phyloP scores from a whole-genome alignment of 352 stramenopile species.

The Globisporangium iwayamae region DNA sequence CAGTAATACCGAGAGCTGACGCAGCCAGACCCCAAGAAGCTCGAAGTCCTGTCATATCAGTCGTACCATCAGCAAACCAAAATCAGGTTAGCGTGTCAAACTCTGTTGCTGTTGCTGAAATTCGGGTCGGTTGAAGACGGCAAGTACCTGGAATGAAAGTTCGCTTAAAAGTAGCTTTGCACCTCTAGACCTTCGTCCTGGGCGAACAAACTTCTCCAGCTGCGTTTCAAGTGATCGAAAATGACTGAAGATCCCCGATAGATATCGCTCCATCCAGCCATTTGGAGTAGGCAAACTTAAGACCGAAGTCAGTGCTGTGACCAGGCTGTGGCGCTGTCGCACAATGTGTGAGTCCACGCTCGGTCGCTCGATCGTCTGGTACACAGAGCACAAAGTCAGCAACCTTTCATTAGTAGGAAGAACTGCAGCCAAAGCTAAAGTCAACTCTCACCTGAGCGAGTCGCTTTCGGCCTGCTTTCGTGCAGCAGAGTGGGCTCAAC shows the following conservation, averaged over 20 bases:
- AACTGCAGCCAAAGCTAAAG: neutral
- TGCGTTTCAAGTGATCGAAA: slow-evolving; percentile 2
- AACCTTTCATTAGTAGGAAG: neutral
- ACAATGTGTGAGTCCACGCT: slow-evolving; percentile 18
- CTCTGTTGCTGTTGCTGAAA: neutral
- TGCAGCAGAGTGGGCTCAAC: neutral
- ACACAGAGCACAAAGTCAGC: neutral
- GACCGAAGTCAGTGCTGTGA: slow-evolving; percentile 18
- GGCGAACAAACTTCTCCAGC: neutral
- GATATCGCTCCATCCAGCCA: neutral
- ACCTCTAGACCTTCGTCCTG: neutral
- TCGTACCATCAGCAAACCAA: neutral
- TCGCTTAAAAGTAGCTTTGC: neutral
- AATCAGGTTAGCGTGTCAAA: neutral
- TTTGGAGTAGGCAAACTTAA: neutral
- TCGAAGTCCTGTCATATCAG: slow-evolving; percentile 8
- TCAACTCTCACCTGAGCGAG: slow-evolving; percentile 1
- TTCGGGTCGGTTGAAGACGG: no score
- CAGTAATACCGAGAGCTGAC: slow-evolving; percentile 11
- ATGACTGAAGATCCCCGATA: slow-evolving; percentile 2
- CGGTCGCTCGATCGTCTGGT: slow-evolving; percentile 25
- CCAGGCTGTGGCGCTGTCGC: slow-evolving; percentile 17
- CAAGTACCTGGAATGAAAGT: neutral
- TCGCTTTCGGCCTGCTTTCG: slow-evolving; percentile 4
- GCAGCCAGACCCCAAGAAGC: slow-evolving; percentile 4